Evolutionary conservation across 441 rosid genomes (phyloP).

Genomic region (Dalechampia spathulata): DNA sequence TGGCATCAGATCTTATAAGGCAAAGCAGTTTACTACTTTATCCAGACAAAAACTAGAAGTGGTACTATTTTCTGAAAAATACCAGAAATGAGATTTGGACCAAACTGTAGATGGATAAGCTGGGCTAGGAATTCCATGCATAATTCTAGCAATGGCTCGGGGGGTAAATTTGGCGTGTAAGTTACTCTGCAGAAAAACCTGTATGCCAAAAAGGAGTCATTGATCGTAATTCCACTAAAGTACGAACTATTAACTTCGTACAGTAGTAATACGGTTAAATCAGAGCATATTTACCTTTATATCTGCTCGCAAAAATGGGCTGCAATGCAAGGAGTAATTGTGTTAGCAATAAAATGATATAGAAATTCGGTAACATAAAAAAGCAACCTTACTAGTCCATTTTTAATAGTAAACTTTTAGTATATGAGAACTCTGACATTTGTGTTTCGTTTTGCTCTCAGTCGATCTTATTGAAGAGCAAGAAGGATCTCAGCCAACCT

Average conservation of each 20-base stretch:
- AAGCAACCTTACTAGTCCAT: neutral
- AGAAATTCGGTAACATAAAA: neutral
- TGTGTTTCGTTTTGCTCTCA: neutral
- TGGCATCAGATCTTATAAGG: neutral
- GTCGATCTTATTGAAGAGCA: neutral
- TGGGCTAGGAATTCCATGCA: slow-evolving; percentile 93
- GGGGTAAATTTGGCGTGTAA: slow-evolving; percentile 81
- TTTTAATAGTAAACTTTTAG: neutral
- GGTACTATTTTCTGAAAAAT: slow-evolving; percentile 7
- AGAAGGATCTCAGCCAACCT: slow-evolving; percentile 32
- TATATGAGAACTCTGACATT: neutral
- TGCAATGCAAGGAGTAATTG: slow-evolving; percentile 37
- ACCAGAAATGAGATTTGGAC: slow-evolving; percentile 96
- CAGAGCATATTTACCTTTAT: slow-evolving; percentile 53
- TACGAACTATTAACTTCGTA: slow-evolving; percentile 7
- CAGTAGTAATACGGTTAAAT: slow-evolving; percentile 10
- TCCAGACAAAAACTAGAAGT: neutral
- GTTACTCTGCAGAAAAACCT: slow-evolving; percentile 88
- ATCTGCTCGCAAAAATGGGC: slow-evolving; percentile 89
- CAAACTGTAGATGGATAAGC: slow-evolving; percentile 69
- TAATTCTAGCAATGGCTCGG: slow-evolving; percentile 82
- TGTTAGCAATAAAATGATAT: slow-evolving; percentile 22
- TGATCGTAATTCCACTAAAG: neutral
- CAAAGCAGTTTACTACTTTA: neutral
- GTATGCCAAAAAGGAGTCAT: slow-evolving; percentile 17